These are phyloP conservation scores for Exophiala spinifera DNA, from an alignment of 2,329 filamentous ascomycete genomes.

Conservation along the genomic window DNA sequence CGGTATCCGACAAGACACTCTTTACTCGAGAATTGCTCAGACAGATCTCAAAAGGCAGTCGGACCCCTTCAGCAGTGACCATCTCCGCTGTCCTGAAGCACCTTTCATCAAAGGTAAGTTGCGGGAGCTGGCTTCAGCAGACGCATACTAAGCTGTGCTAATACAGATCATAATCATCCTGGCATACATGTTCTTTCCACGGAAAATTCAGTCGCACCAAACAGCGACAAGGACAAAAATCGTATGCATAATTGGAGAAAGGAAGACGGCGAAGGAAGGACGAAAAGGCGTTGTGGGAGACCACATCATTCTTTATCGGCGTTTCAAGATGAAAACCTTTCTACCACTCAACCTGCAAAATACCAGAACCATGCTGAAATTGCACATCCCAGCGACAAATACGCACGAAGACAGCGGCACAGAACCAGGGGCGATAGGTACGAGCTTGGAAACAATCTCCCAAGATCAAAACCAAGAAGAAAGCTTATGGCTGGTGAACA, in stretches of 20 bases:
- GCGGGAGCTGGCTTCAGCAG: too few species aligned
- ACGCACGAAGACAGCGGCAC: slow-evolving; percentile 23
- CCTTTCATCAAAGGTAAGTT: too few species aligned
- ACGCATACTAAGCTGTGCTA: too few species aligned
- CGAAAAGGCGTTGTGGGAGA: background rate
- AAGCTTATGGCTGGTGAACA: slow-evolving; percentile 4
- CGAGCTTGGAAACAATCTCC: slow-evolving; percentile 17
- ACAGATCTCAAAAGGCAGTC: too few species aligned
- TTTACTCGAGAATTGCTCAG: too few species aligned
- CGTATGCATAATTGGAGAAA: background rate
- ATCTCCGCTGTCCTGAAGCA: too few species aligned
- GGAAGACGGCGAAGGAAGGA: background rate
- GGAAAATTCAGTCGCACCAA: too few species aligned
- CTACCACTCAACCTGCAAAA: background rate
- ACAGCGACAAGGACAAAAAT: too few species aligned
- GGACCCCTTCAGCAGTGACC: too few species aligned
- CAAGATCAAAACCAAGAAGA: background rate
- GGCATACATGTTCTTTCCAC: too few species aligned
- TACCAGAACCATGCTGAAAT: background rate
- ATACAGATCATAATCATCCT: too few species aligned
- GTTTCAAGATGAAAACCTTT: background rate
- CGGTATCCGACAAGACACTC: background rate
- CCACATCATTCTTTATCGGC: background rate
- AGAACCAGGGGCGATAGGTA: slow-evolving; percentile 27
- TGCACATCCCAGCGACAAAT: slow-evolving; percentile 18